These are phyloP conservation scores for Gaultheria prostrata DNA, from an alignment of 148 eudicot species.

Conservation along the genomic window DNA sequence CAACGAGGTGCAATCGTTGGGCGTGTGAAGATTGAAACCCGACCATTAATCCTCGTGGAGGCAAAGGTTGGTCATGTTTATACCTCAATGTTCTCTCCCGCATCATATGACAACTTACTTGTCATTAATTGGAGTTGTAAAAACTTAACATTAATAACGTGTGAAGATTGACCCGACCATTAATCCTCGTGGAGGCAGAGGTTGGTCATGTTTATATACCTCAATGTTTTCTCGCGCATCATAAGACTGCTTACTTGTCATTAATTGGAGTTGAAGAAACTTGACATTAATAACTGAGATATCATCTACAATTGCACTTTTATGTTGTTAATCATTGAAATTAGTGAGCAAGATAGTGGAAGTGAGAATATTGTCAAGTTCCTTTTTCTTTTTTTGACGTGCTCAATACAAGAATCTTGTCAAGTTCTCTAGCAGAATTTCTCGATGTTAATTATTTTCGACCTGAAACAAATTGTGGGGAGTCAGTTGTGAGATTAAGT, in stretches of 20 bases:
- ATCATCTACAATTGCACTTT: neutral
- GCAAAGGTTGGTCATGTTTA: conserved; percentile 52
- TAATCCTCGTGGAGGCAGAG: conserved; percentile 82
- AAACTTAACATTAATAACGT: neutral
- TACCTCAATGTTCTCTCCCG: neutral
- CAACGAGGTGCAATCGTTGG: conserved; percentile 84
- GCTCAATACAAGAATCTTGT: no score
- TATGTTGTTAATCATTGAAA: neutral
- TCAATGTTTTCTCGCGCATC: neutral
- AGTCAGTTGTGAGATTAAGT: neutral
- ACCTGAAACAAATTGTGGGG: neutral
- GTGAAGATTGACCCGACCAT: conserved; percentile 85
- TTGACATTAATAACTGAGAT: neutral
- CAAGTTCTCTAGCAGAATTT: conserved; percentile 1
- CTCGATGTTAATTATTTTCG: neutral
- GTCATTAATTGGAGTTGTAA: conserved; percentile 1
- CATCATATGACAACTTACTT: neutral
- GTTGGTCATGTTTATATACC: conserved; percentile 31
- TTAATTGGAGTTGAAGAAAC: neutral
- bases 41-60: conserved; percentile 79
- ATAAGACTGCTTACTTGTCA: neutral
- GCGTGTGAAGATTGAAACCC: conserved; percentile 86
- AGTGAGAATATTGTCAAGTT: conserved; percentile 4
- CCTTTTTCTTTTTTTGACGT: no score
- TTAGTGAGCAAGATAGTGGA: neutral